A percentile compares a stretch with the other conserved stretches of the same genome.
Evolutionary conservation across 257 asterid species (phyloP).

Genomic region (Solanum bukasovii): DNA sequence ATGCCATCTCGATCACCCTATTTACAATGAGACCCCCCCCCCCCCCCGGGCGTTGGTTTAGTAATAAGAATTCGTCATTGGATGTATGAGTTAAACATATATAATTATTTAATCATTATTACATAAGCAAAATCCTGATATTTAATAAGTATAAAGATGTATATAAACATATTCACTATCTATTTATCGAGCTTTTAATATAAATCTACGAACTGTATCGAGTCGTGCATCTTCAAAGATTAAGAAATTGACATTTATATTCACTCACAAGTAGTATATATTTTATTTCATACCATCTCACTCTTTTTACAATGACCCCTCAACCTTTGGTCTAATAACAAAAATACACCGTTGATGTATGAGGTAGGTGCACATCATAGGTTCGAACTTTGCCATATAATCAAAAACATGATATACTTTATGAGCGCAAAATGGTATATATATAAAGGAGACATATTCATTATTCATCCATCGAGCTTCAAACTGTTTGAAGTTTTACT

Average conservation of each 20-base stretch:
- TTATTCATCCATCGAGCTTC: background rate
- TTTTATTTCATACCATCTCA: background rate
- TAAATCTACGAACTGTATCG: too few relatives aligned
- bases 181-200: background rate
- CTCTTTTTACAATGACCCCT: background rate
- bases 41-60: background rate
- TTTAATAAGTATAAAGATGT: too few relatives aligned
- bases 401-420: background rate
- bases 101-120: too few relatives aligned
- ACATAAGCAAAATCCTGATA: too few relatives aligned
- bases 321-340: background rate
- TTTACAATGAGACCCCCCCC: background rate
- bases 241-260: too few relatives aligned
- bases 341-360: background rate
- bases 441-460: background rate
- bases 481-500: background rate
- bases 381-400: background rate
- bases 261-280: background rate
- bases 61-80: background rate
- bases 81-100: background rate
- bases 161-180: background rate
- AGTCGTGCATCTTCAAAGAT: too few relatives aligned
- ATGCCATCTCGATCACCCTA: background rate
- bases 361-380: background rate
- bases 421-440: background rate